Conservation (phyloP, 805 yeast species). For the Lipomyces chichibuensis region DNA sequence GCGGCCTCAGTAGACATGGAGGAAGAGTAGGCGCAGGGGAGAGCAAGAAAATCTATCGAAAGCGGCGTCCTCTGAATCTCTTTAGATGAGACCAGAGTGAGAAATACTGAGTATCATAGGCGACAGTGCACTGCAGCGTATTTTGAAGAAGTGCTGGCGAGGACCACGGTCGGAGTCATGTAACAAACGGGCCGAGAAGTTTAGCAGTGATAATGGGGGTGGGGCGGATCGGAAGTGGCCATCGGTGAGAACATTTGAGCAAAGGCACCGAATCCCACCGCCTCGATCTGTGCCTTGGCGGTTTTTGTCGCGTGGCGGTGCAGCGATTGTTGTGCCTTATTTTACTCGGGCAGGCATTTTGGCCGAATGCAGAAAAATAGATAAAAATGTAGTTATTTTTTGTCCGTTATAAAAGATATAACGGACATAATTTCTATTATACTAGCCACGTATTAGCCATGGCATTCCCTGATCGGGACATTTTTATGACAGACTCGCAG, state of each 20-base stretch:
- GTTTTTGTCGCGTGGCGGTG: constrained; percentile 1
- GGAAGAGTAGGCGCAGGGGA: constrained; percentile 1
- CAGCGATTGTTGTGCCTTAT: neutral
- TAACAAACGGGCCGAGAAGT: neutral
- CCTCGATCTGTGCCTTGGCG: neutral
- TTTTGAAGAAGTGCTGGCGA: neutral
- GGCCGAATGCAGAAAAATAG: no score
- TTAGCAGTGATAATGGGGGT: neutral
- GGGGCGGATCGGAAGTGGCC: neutral
- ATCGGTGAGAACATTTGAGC: neutral
- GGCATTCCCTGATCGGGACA: no score
- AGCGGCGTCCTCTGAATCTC: neutral
- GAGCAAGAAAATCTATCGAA: neutral
- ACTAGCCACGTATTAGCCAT: no score
- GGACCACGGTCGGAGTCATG: neutral
- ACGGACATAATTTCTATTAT: no score
- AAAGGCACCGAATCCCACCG: neutral
- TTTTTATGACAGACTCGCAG: no score
- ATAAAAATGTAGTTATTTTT: no score
- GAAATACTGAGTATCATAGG: neutral
- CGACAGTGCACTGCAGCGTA: neutral
- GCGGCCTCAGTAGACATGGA: neutral
- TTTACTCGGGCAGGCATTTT: no score
- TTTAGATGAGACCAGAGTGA: neutral
- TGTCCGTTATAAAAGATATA: no score